phyloP scores from a whole-genome alignment of 441 rosid genomes.

The Pelargonium myrrhifolium region DNA sequence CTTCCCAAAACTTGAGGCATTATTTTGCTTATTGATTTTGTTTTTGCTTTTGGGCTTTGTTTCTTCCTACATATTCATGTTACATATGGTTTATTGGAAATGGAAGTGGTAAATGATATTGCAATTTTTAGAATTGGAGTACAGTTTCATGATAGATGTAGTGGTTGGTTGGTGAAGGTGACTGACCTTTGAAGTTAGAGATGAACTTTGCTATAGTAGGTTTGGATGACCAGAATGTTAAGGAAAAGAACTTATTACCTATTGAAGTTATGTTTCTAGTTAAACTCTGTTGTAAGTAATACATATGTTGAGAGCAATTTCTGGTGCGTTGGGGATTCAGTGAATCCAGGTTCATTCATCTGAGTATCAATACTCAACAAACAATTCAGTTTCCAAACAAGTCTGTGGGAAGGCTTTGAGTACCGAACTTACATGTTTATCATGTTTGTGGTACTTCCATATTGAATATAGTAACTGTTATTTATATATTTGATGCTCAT shows the following conservation, averaged over 20 bases:
- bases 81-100: too few species aligned
- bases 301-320: neutral
- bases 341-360: neutral
- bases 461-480: neutral
- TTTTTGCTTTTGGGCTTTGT: too few species aligned
- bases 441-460: neutral
- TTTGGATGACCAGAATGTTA: neutral
- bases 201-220: neutral
- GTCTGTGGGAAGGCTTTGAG: neutral
- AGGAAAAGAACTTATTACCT: neutral
- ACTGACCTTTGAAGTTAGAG: neutral
- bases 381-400: neutral
- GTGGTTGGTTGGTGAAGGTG: neutral
- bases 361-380: neutral
- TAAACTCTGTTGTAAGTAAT: neutral
- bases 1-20: too few species aligned
- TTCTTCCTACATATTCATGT: too few species aligned
- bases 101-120: too few species aligned
- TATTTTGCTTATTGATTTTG: too few species aligned
- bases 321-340: neutral
- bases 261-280: neutral
- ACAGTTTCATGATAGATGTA: neutral
- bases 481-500: neutral
- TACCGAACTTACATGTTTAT: neutral
- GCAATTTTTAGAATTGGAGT: neutral